Conservation (phyloP, 345 rosid genomes). For the Erodium maritimum region DNA sequence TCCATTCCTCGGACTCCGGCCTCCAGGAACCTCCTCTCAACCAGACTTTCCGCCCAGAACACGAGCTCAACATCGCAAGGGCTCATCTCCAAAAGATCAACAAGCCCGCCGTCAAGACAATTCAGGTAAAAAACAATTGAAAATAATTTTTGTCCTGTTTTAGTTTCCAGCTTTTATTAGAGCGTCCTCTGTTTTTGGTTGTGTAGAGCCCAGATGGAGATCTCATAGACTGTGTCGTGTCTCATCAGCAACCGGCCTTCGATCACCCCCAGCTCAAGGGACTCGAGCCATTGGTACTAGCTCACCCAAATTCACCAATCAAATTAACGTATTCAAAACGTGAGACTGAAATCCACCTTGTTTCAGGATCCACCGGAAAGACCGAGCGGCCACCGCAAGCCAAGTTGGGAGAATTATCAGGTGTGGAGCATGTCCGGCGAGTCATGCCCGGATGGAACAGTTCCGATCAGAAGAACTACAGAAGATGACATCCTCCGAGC, state of each 20-base stretch:
- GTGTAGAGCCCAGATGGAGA: slow-evolving; percentile 88
- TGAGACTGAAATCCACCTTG: neutral
- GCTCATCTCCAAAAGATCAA: slow-evolving; percentile 66
- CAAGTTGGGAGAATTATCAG: slow-evolving; percentile 45
- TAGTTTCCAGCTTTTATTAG: neutral
- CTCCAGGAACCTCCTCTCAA: slow-evolving; percentile 19
- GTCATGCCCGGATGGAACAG: slow-evolving; percentile 77
- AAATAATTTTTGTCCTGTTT: no score
- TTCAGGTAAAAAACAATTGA: slow-evolving; percentile 36
- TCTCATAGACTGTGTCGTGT: slow-evolving; percentile 60
- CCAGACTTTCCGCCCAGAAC: slow-evolving; percentile 51
- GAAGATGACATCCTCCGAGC: slow-evolving; percentile 81
- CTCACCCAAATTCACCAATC: neutral
- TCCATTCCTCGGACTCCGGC: slow-evolving; percentile 26
- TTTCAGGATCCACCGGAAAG: slow-evolving; percentile 68
- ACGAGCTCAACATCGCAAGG: slow-evolving; percentile 46
- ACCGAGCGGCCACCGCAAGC: slow-evolving; percentile 34
- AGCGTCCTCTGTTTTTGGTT: slow-evolving; percentile 6
- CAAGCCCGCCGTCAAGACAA: slow-evolving; percentile 74
- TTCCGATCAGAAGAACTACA: slow-evolving; percentile 87
- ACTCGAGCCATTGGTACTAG: slow-evolving; percentile 50
- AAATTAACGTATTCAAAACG: neutral
- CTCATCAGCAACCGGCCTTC: slow-evolving; percentile 82
- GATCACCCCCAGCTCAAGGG: slow-evolving; percentile 77
- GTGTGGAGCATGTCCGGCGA: slow-evolving; percentile 68